Conservation (phyloP, 805 yeast species). For the Wickerhamiella australiensis region DNA sequence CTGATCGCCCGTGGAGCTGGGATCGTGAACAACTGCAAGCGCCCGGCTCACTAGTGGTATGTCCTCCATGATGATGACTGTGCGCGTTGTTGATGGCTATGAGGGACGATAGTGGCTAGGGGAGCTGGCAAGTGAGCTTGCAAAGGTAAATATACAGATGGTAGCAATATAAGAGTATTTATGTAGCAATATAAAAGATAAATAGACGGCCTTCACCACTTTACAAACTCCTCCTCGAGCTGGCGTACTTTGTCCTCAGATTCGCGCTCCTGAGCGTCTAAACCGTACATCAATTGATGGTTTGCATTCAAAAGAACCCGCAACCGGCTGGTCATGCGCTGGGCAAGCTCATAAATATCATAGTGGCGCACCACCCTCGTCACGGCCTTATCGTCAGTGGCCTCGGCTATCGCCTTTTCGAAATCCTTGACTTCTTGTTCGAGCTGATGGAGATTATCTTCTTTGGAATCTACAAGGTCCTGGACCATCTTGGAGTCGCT, state of each 20-base stretch:
- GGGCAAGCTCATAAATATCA: conserved; percentile 9
- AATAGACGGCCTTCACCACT: background rate
- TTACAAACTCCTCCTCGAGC: conserved; percentile 2
- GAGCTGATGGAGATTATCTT: background rate
- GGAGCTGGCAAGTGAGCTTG: too few species aligned
- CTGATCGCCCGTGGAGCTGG: conserved; percentile 24
- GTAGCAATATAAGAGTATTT: too few species aligned
- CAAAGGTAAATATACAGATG: too few species aligned
- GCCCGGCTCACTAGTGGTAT: conserved; percentile 57
- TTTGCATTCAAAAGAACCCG: background rate
- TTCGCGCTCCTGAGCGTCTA: background rate
- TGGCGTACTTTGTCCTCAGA: background rate
- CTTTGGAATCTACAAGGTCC: background rate
- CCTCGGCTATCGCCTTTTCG: background rate
- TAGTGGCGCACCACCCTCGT: background rate
- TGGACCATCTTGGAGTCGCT: conserved; percentile 4
- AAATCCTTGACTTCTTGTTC: background rate
- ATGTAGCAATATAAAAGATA: too few species aligned
- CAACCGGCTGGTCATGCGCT: conserved; percentile 10
- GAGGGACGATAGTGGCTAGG: too few species aligned
- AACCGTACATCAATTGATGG: background rate
- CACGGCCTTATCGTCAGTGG: background rate
- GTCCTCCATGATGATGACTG: background rate
- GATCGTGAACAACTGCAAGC: conserved; percentile 37
- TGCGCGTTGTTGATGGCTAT: background rate